Percentiles rank a stretch among this genome's conserved stretches.
These are phyloP conservation scores for Carnegiea gigantea DNA, from an alignment of 179 eudicot genomes.

Conservation along the genomic window DNA sequence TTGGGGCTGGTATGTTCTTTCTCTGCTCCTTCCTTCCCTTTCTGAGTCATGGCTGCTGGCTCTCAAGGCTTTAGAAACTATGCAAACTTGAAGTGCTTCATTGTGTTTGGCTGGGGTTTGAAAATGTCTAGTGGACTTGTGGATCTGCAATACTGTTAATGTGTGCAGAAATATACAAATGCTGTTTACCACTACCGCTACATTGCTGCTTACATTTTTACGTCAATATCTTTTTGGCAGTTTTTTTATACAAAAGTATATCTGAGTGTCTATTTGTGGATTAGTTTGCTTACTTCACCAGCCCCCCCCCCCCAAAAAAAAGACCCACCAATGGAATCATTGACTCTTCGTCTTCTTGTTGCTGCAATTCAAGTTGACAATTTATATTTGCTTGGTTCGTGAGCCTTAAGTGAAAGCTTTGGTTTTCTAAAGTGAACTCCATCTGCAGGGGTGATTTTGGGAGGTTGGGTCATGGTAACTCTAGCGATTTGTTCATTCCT, in stretches of 20 bases:
- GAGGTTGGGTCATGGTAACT: constrained; percentile 96
- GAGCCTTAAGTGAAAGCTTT: background rate
- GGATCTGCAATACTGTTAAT: background rate
- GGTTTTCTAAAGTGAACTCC: background rate
- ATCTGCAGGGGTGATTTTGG: constrained; percentile 96
- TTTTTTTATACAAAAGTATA: too few species aligned
- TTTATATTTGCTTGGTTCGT: background rate
- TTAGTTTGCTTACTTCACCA: background rate
- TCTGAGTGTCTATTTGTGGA: background rate
- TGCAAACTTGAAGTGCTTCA: background rate
- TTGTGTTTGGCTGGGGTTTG: background rate
- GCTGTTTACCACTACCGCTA: too few species aligned
- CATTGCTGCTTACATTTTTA: too few species aligned
- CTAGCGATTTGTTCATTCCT: constrained; percentile 85
- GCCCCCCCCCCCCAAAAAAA: background rate
- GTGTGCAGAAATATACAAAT: background rate
- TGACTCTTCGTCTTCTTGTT: background rate
- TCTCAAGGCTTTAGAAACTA: background rate
- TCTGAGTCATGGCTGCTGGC: background rate
- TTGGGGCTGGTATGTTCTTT: constrained; percentile 90
- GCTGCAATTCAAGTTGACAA: background rate
- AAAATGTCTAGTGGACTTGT: background rate
- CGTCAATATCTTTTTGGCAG: background rate
- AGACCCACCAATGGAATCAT: background rate
- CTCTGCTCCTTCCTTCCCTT: background rate